Evolutionary conservation across 2,329 filamentous ascomycete species (phyloP).

Genomic region (Fusarium gaditjirri): DNA sequence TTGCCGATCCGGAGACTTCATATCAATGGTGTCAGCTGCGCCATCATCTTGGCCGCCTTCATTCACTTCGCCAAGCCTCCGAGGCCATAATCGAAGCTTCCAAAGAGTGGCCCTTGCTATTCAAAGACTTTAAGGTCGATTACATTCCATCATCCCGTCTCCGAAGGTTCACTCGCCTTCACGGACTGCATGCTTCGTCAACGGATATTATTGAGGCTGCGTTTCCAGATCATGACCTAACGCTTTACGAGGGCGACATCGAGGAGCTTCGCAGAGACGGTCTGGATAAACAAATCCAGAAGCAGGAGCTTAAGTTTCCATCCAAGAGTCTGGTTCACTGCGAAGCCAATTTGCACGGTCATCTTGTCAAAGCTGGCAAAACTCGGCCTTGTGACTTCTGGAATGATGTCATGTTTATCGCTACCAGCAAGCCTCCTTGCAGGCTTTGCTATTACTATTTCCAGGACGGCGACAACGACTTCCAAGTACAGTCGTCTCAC

Average conservation of each 20-base stretch:
- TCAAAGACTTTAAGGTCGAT: constrained; percentile 2
- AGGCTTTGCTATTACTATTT: constrained; percentile 11
- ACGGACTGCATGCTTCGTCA: not conserved
- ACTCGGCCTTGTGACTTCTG: constrained; percentile 3
- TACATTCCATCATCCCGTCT: not conserved
- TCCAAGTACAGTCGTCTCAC: not conserved
- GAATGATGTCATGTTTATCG: not conserved
- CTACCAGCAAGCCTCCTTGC: constrained; percentile 11
- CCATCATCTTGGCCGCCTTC: constrained; percentile 5
- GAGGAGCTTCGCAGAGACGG: not conserved
- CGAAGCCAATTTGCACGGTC: not conserved
- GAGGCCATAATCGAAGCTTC: not conserved
- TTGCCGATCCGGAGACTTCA: not conserved
- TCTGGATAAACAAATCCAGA: not conserved
- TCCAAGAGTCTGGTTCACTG: not conserved
- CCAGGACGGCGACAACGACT: not conserved
- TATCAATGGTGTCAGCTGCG: constrained; percentile 8
- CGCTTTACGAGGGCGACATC: not conserved
- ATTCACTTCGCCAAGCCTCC: constrained; percentile 6
- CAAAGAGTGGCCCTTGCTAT: not conserved
- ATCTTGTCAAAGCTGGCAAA: not conserved
- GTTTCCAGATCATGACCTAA: not conserved
- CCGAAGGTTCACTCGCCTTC: not conserved
- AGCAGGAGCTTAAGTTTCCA: not conserved
- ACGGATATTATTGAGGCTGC: not conserved